phyloP scores from a whole-genome alignment of 1,139 yeast species.

The Kazachstania sp. region DNA sequence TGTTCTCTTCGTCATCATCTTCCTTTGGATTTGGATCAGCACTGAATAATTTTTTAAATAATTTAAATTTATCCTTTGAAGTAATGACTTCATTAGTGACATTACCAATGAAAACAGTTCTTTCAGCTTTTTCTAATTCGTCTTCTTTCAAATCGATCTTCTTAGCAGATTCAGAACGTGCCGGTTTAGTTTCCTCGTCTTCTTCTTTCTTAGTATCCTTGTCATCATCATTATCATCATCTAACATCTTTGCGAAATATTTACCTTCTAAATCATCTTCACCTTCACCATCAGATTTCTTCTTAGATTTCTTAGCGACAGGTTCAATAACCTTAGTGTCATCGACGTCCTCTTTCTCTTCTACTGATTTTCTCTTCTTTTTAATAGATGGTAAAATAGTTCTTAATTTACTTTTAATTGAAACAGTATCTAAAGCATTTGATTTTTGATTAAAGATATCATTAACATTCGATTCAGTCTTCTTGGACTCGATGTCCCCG shows the following conservation, averaged over 20 bases:
- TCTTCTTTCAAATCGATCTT: slow-evolving; percentile 44
- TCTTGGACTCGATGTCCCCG: slow-evolving; percentile 25
- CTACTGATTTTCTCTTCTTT: slow-evolving; percentile 2
- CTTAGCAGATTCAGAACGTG: slow-evolving; percentile 24
- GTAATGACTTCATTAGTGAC: slow-evolving; percentile 59
- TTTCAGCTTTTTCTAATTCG: slow-evolving; percentile 78
- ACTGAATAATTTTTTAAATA: slow-evolving; percentile 54
- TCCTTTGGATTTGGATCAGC: slow-evolving; percentile 37
- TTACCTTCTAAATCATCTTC: slow-evolving; percentile 42
- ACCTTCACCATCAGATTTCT: slow-evolving; percentile 29
- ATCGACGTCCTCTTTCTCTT: slow-evolving; percentile 6
- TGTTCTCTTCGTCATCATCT: slow-evolving; percentile 8
- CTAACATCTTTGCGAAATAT: slow-evolving; percentile 38
- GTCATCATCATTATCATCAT: slow-evolving; percentile 26
- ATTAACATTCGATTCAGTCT: slow-evolving; percentile 18
- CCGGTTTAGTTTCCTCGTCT: slow-evolving; percentile 13
- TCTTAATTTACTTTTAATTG: slow-evolving; percentile 5
- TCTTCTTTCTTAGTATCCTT: slow-evolving; percentile 12
- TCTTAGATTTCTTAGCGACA: slow-evolving; percentile 21
- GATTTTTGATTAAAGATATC: slow-evolving; percentile 20
- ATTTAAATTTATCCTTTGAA: slow-evolving; percentile 51
- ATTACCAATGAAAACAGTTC: slow-evolving; percentile 87
- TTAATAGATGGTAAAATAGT: slow-evolving; percentile 7
- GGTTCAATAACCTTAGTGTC: too few species aligned
- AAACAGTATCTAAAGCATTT: slow-evolving; percentile 17